These are phyloP conservation scores for Brassica juncea DNA, from an alignment of 345 rosid genomes.

Conservation along the genomic window DNA sequence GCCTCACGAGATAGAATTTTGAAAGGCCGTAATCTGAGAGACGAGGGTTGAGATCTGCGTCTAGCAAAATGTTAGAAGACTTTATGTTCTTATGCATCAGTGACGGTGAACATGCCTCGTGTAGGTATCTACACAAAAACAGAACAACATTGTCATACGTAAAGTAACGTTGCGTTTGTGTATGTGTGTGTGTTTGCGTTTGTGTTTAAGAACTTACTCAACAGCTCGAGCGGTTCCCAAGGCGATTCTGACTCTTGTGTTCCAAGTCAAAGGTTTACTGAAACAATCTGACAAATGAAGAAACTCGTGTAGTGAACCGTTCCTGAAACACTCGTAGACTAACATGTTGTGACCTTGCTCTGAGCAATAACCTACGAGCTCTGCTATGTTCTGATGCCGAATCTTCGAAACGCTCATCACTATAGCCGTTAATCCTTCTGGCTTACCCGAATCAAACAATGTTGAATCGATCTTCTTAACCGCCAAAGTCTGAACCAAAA, in stretches of 20 bases:
- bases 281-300: slow-evolving; percentile 81
- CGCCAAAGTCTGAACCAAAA: slow-evolving; percentile 59
- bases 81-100: slow-evolving; percentile 88
- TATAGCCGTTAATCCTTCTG: slow-evolving; percentile 61
- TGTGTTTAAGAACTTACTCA: slow-evolving; percentile 54
- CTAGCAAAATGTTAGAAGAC: slow-evolving; percentile 86
- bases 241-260: slow-evolving; percentile 86
- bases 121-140: slow-evolving; percentile 66
- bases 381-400: slow-evolving; percentile 82
- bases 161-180: too few relatives aligned
- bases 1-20: slow-evolving; percentile 59
- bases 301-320: slow-evolving; percentile 88
- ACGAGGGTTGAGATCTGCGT: slow-evolving; percentile 83
- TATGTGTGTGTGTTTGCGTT: background rate
- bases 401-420: slow-evolving; percentile 63
- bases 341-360: slow-evolving; percentile 82
- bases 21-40: slow-evolving; percentile 81
- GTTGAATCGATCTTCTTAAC: slow-evolving; percentile 87
- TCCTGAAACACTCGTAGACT: slow-evolving; percentile 72
- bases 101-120: slow-evolving; percentile 83
- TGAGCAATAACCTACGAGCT: slow-evolving; percentile 75
- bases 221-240: slow-evolving; percentile 79
- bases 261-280: slow-evolving; percentile 96
- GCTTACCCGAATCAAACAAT: slow-evolving; percentile 45
- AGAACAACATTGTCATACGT: background rate